phyloP scores from a whole-genome alignment of 129 eudicot species.

The Rutidosis leptorrhynchoides region DNA sequence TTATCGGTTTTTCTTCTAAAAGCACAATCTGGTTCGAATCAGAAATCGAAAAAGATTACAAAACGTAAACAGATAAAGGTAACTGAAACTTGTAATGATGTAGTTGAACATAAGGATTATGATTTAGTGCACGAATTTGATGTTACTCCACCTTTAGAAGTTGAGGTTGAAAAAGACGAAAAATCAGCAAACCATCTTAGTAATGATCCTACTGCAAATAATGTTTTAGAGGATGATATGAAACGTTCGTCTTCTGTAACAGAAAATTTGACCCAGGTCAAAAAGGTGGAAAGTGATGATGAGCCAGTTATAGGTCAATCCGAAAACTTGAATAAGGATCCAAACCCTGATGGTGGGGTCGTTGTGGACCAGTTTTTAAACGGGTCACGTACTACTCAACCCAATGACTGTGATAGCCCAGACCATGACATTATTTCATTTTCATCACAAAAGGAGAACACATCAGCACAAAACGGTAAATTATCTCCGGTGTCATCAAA shows the following conservation, averaged over 20 bases:
- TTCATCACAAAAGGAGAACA: constrained; percentile 54
- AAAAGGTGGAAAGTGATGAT: constrained; percentile 20
- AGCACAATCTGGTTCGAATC: constrained; percentile 50
- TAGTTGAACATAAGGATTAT: constrained; percentile 15
- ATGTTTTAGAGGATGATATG: constrained; percentile 21
- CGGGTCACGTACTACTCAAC: constrained; percentile 18
- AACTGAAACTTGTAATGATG: constrained; percentile 33
- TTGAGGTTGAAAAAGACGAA: constrained; percentile 24
- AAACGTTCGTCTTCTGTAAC: constrained; percentile 14
- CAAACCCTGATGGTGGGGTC: constrained; percentile 24
- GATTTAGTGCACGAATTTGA: constrained; percentile 15
- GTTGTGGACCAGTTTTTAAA: constrained; percentile 28
- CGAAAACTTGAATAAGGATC: constrained; percentile 18
- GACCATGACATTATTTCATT: constrained; percentile 39
- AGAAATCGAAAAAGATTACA: constrained; percentile 41
- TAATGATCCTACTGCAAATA: constrained; percentile 23
- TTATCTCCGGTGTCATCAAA: constrained; percentile 43
- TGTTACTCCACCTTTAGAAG: constrained; percentile 10
- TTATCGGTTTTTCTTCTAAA: constrained; percentile 58
- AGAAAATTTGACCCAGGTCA: constrained; percentile 29
- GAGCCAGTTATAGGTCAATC: constrained; percentile 12
- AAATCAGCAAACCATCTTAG: constrained; percentile 17
- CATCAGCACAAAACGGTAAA: constrained; percentile 33
- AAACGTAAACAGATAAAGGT: constrained; percentile 38
- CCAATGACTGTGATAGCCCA: constrained; percentile 30